Percentiles rank a stretch among this genome's conserved stretches.
Conservation (phyloP, 2,329 filamentous ascomycete genomes). For the Colletotrichum aenigma region DNA sequence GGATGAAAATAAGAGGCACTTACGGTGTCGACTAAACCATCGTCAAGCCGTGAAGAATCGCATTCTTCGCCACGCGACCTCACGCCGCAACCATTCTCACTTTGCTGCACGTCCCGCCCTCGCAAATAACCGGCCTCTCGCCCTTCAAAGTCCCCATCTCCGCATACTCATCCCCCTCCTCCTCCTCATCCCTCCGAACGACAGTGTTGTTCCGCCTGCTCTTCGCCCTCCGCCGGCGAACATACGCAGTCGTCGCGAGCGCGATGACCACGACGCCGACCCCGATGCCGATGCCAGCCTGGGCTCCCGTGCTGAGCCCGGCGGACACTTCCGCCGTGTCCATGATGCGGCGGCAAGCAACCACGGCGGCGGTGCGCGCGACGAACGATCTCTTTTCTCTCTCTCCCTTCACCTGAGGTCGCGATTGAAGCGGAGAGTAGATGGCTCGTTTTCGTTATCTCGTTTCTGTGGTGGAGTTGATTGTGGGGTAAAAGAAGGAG, state of each 20-base stretch:
- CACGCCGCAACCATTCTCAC: neutral
- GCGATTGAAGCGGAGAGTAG: neutral
- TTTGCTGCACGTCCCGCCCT: constrained; percentile 3
- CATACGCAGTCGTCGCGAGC: neutral
- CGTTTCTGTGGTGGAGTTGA: neutral
- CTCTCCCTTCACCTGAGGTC: neutral
- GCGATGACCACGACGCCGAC: neutral
- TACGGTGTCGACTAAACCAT: neutral
- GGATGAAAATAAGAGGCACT: rapidly evolving
- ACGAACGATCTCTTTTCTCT: neutral
- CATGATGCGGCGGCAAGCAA: neutral
- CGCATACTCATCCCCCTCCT: neutral
- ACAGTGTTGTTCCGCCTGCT: neutral
- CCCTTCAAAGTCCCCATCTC: neutral
- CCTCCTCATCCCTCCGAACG: neutral
- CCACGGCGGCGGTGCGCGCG: neutral
- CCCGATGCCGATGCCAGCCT: constrained; percentile 10
- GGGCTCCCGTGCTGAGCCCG: constrained; percentile 1
- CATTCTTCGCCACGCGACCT: neutral
- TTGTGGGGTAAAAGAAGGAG: neutral
- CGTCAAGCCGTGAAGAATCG: neutral
- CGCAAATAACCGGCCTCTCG: neutral
- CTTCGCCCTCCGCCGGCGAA: neutral
- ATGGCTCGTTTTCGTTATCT: neutral
- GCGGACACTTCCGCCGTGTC: neutral